Percentiles rank a stretch among this genome's conserved stretches.
phyloP scores from a whole-genome alignment of 441 rosid genomes.

The Melianthus villosus region DNA sequence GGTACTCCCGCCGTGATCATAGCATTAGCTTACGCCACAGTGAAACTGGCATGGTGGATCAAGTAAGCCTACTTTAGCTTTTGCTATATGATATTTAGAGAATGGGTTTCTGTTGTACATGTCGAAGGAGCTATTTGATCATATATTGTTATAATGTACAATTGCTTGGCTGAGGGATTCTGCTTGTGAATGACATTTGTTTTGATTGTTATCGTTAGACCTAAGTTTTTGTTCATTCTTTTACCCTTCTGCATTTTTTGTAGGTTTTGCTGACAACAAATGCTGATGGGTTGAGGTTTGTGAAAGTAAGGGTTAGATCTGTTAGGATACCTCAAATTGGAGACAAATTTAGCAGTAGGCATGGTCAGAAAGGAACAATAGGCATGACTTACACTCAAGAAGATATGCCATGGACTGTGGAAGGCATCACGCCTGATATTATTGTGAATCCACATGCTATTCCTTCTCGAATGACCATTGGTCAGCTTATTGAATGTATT shows the following conservation, averaged over 20 bases:
- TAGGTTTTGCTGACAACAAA: slow-evolving; percentile 90
- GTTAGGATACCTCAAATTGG: slow-evolving; percentile 95
- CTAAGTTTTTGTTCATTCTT: too few relatives aligned
- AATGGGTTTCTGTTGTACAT: too few relatives aligned
- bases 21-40: slow-evolving; percentile 95
- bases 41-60: slow-evolving; percentile 96
- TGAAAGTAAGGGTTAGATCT: slow-evolving; percentile 93
- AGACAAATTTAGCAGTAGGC: slow-evolving; percentile 94
- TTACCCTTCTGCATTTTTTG: too few relatives aligned
- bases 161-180: too few relatives aligned
- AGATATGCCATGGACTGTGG: slow-evolving; percentile 98
- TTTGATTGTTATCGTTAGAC: too few relatives aligned
- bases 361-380: slow-evolving; percentile 98
- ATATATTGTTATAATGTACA: too few relatives aligned
- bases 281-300: slow-evolving; percentile 93
- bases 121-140: too few relatives aligned
- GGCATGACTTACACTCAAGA: slow-evolving; percentile 98
- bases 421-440: slow-evolving; percentile 88
- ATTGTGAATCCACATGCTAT: slow-evolving; percentile 96
- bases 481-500: slow-evolving; percentile 96
- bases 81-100: not conserved
- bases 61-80: slow-evolving; percentile 28
- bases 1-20: slow-evolving; percentile 79
- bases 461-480: slow-evolving; percentile 97
- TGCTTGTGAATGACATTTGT: too few relatives aligned